Evolutionary conservation across 129 eudicot genomes (phyloP).

Genomic region (Logfia minima): DNA sequence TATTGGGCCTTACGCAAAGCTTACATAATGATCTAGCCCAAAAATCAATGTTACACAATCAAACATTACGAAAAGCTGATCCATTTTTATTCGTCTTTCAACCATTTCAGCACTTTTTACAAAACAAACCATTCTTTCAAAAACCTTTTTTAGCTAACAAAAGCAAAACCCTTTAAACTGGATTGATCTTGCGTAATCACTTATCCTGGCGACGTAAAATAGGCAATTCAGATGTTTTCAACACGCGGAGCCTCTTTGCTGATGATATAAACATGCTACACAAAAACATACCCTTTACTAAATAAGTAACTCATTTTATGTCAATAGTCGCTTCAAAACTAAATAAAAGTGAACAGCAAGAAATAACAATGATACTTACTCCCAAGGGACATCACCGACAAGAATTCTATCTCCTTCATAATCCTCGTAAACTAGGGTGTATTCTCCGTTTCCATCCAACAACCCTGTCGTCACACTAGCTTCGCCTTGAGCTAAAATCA

Average conservation of each 20-base stretch:
- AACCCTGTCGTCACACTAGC: constrained; percentile 48
- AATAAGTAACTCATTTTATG: not conserved
- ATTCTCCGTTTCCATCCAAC: constrained; percentile 79
- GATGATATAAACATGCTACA: constrained; percentile 85
- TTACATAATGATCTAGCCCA: not conserved
- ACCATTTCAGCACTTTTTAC: not conserved
- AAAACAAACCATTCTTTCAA: not conserved
- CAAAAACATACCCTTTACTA: not conserved
- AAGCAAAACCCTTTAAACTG: too few relatives aligned
- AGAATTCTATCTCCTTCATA: constrained; percentile 98
- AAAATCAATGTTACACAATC: not conserved
- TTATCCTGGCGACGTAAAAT: constrained; percentile 23
- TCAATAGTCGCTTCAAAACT: not conserved
- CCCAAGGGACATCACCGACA: constrained; percentile 98
- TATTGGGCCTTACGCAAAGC: not conserved
- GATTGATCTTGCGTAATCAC: not conserved
- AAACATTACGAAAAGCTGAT: not conserved
- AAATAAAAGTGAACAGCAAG: not conserved
- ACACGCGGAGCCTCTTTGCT: constrained; percentile 87
- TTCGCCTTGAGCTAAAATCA: constrained; percentile 64
- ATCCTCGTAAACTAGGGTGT: constrained; percentile 90
- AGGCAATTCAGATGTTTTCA: constrained; percentile 70
- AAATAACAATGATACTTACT: constrained; percentile 52
- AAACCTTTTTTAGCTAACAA: too few relatives aligned
- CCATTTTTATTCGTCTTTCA: not conserved